Conservation (phyloP, 495 filamentous ascomycete species). For the Hyphodiscus hymeniophilus region DNA sequence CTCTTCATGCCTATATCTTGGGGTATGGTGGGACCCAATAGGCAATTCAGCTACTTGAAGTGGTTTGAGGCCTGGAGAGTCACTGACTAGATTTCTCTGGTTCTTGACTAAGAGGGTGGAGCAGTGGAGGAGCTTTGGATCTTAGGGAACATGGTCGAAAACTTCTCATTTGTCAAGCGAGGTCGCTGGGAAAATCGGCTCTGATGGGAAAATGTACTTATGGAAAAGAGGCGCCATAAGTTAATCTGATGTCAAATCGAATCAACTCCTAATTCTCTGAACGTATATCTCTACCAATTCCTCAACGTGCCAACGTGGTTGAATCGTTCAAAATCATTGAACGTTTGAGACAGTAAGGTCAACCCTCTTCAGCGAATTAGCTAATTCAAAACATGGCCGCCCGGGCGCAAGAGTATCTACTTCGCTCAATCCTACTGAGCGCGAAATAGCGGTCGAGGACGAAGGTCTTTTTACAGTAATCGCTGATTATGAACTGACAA, state of each 20-base stretch:
- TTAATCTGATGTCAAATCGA: slow-evolving; percentile 9
- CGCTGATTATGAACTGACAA: no score
- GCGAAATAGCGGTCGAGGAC: no score
- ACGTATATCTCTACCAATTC: no score
- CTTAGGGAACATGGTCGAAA: background rate
- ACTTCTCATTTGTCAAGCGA: slow-evolving; percentile 13
- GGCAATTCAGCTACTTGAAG: slow-evolving; percentile 84
- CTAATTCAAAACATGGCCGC: no score
- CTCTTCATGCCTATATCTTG: slow-evolving; percentile 94
- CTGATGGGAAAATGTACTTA: slow-evolving; percentile 2
- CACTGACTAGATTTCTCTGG: slow-evolving; percentile 36
- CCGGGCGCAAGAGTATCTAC: no score
- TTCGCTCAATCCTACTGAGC: no score
- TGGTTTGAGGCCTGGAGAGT: slow-evolving; percentile 72
- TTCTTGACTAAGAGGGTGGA: background rate
- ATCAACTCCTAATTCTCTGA: slow-evolving; percentile 17
- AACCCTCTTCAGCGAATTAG: no score
- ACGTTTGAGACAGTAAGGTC: no score
- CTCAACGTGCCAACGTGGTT: no score
- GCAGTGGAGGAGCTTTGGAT: background rate
- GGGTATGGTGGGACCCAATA: slow-evolving; percentile 81
- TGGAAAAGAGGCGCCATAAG: slow-evolving; percentile 12
- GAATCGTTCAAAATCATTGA: no score
- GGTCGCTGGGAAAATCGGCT: slow-evolving; percentile 4
- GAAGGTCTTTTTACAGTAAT: no score